Conservation (phyloP, 1,284 basidiomycete genomes). For the Trametes pubescens region DNA sequence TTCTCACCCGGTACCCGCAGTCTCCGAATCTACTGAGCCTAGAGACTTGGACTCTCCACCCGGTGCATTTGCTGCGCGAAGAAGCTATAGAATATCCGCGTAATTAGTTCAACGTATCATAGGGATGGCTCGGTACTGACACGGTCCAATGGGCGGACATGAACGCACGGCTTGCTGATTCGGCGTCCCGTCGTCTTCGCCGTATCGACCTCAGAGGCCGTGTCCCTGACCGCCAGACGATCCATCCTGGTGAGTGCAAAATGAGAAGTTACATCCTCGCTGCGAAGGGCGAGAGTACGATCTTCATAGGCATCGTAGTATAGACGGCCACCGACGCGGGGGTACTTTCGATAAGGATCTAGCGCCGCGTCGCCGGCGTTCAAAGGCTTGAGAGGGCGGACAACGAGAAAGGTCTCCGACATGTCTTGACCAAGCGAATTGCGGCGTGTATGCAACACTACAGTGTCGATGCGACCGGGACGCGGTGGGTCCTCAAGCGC, state of each 20-base stretch:
- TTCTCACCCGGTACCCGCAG: no score
- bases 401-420: background rate
- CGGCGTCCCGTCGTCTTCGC: no score
- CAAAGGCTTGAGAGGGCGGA: background rate
- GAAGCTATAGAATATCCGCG: no score
- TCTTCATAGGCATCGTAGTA: background rate
- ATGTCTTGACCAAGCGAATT: background rate
- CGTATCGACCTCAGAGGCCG: background rate
- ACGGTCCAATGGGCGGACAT: conserved; percentile 8
- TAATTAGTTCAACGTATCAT: no score
- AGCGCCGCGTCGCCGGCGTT: background rate
- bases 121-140: no score
- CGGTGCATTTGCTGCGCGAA: no score
- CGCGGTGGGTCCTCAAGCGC: background rate
- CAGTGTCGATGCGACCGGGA: conserved; percentile 6
- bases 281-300: background rate
- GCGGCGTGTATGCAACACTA: background rate
- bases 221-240: background rate
- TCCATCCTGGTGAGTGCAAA: conserved; percentile 9
- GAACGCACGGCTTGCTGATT: conserved; percentile 1
- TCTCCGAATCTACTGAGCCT: no score
- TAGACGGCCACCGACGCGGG: conserved; percentile 3
- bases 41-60: no score
- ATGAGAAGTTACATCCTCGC: conserved; percentile 4
- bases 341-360: background rate